Conservation (phyloP, 139 green algal species). For the Gonium pectorale region DNA sequence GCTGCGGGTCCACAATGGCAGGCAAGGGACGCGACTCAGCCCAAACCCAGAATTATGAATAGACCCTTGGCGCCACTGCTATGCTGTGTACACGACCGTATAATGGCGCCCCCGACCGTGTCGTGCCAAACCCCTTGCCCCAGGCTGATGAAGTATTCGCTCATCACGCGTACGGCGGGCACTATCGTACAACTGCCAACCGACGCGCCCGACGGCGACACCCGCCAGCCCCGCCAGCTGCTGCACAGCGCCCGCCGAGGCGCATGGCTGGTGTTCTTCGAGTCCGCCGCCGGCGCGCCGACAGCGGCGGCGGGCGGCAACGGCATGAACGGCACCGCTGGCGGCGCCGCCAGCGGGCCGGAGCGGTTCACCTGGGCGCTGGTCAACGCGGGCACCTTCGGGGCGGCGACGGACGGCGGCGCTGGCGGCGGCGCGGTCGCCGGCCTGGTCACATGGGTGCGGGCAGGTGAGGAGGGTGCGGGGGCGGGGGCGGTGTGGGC, state of each 20-base stretch:
- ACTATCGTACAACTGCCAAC: conserved; percentile 32
- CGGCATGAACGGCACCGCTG: background rate
- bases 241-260: conserved; percentile 39
- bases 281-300: background rate
- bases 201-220: conserved; percentile 2
- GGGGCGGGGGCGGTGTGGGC: background rate
- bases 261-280: conserved; percentile 63
- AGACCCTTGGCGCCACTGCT: too few species aligned
- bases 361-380: conserved; percentile 32
- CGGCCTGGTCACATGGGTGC: conserved; percentile 3
- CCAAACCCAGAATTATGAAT: too few species aligned
- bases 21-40: too few species aligned
- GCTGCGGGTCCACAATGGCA: too few species aligned
- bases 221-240: conserved; percentile 20
- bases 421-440: background rate
- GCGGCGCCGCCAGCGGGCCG: background rate
- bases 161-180: conserved; percentile 36
- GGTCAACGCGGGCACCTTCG: conserved; percentile 2
- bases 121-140: too few species aligned
- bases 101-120: too few species aligned
- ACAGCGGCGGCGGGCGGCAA: background rate
- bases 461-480: background rate
- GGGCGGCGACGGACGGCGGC: background rate
- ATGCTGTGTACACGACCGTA: too few species aligned
- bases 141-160: conserved; percentile 54